Conservation (phyloP, 2,329 filamentous ascomycete genomes). For the Cladosporium sp. region DNA sequence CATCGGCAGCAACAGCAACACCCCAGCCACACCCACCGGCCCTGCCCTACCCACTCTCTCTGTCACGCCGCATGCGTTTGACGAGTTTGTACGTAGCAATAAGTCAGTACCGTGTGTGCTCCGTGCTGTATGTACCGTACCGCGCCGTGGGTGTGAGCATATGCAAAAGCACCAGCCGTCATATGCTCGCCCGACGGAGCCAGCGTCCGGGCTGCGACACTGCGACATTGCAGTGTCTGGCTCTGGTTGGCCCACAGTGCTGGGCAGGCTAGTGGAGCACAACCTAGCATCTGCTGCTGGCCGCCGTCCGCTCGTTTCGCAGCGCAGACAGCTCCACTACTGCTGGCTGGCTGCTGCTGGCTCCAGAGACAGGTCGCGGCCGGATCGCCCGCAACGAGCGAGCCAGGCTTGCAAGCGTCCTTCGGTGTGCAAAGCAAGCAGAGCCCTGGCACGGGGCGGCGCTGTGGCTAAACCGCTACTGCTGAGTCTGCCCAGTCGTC, state of each 20-base stretch:
- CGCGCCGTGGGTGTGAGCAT: conserved; percentile 14
- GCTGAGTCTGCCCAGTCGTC: conserved; percentile 11
- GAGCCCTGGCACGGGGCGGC: conserved; percentile 4
- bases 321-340: neutral
- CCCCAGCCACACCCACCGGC: neutral
- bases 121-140: conserved; percentile 13
- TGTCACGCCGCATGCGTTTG: conserved; percentile 9
- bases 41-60: neutral
- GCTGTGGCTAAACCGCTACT: conserved; percentile 17
- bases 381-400: conserved; percentile 3
- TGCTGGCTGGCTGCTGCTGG: neutral
- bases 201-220: conserved; percentile 17
- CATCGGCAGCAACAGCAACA: neutral
- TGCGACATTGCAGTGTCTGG: conserved; percentile 18
- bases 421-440: conserved; percentile 6
- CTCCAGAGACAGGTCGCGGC: conserved; percentile 10
- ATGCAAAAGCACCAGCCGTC: conserved; percentile 15
- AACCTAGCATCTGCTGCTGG: neutral
- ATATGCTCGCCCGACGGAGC: conserved; percentile 12
- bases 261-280: conserved; percentile 15
- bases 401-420: conserved; percentile 8
- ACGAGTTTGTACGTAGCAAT: neutral
- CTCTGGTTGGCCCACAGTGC: conserved; percentile 18
- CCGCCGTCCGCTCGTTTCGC: conserved; percentile 13
- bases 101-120: conserved; percentile 2